These are phyloP conservation scores for Claviceps arundinis DNA, from an alignment of 2,329 filamentous ascomycete genomes.

Conservation along the genomic window DNA sequence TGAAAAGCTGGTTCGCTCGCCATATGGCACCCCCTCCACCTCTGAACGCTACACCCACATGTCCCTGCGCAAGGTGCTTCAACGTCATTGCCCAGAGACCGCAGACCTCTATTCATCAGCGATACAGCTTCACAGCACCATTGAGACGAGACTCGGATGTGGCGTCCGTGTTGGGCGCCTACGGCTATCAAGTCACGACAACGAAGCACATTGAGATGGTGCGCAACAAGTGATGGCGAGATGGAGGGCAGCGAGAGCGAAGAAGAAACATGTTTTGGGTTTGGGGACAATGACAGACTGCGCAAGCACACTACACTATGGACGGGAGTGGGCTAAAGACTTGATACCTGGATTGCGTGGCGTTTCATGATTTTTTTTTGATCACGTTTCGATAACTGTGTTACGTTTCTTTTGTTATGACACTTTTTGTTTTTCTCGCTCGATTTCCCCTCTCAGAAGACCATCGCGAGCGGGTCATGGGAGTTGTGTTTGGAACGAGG, in stretches of 20 bases:
- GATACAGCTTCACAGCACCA: not conserved
- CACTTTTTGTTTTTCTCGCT: no score
- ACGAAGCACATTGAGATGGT: not conserved
- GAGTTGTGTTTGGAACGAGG: no score
- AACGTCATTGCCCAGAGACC: constrained; percentile 4
- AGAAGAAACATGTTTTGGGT: not conserved
- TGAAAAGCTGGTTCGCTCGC: constrained; percentile 25
- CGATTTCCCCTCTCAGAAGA: no score
- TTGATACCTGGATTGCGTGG: no score
- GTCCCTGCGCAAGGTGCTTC: constrained; percentile 20
- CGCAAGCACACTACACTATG: no score
- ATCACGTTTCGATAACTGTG: no score
- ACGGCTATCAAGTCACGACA: not conserved
- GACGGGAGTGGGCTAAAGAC: no score
- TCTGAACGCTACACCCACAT: constrained; percentile 19
- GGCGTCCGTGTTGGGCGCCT: not conserved
- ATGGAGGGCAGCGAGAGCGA: not conserved
- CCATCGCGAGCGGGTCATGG: no score
- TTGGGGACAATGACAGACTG: no score
- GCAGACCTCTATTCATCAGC: not conserved
- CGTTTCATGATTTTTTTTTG: no score
- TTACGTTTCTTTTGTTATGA: no score
- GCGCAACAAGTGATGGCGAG: not conserved
- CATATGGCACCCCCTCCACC: constrained; percentile 27
- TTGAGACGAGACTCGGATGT: not conserved